Conservation (phyloP, 768 basidiomycete genomes). For the Phylloporus arenicola region DNA sequence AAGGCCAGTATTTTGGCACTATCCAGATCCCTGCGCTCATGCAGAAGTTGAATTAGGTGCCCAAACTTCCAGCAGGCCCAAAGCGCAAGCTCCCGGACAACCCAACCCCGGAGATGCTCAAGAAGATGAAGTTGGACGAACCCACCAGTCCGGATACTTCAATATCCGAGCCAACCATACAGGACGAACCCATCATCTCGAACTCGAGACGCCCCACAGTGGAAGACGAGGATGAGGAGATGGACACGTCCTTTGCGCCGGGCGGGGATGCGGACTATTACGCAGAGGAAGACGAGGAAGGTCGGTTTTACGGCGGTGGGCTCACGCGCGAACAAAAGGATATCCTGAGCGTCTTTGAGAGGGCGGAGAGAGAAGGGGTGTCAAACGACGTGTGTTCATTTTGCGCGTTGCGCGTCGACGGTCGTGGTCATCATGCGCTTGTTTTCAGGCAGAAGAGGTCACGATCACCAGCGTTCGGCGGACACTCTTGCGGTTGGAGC, state of each 20-base stretch:
- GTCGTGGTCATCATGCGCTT: neutral
- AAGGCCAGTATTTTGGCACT: slow-evolving; percentile 30
- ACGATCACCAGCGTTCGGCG: slow-evolving; percentile 67
- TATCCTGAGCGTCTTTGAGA: slow-evolving; percentile 92
- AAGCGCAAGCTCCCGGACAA: slow-evolving; percentile 75
- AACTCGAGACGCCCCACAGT: slow-evolving; percentile 45
- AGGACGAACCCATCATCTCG: slow-evolving; percentile 11
- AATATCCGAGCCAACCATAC: slow-evolving; percentile 6
- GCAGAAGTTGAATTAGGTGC: slow-evolving; percentile 39
- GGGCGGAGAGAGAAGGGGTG: slow-evolving; percentile 53
- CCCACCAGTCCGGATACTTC: slow-evolving; percentile 4
- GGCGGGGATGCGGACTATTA: slow-evolving; percentile 90
- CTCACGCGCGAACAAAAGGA: slow-evolving; percentile 90
- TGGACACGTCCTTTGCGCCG: slow-evolving; percentile 59
- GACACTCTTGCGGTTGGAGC: slow-evolving; percentile 75
- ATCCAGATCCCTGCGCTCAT: neutral
- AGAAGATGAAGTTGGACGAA: slow-evolving; percentile 63
- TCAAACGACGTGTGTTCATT: slow-evolving; percentile 59
- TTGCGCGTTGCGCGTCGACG: neutral
- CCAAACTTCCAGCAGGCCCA: slow-evolving; percentile 58
- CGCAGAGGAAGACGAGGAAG: slow-evolving; percentile 86
- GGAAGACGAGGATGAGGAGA: slow-evolving; percentile 44
- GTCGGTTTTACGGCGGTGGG: slow-evolving; percentile 91
- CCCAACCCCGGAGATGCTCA: slow-evolving; percentile 77
- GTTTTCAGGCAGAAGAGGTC: slow-evolving; percentile 55